These are phyloP conservation scores for Tolypocladium nubicola DNA, from an alignment of 2,329 filamentous ascomycete genomes.

Conservation along the genomic window DNA sequence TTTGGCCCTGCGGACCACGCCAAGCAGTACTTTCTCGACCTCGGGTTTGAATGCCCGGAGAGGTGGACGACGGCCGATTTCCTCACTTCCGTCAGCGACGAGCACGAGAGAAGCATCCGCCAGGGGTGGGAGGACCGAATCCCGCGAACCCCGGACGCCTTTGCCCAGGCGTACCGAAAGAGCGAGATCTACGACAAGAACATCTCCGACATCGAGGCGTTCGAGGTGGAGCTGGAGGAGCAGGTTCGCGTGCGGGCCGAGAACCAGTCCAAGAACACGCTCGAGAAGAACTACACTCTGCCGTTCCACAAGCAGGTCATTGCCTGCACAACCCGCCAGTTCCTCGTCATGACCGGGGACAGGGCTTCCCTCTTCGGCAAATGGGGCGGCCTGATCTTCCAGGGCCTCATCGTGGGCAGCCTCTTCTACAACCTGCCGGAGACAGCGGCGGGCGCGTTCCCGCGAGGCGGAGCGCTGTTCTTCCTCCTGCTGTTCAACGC, in stretches of 20 bases:
- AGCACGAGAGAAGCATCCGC: conserved; percentile 58
- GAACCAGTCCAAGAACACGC: conserved; percentile 57
- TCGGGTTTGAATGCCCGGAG: conserved; percentile 63
- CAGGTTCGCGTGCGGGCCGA: conserved; percentile 31
- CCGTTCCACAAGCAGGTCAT: conserved; percentile 63
- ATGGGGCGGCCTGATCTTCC: conserved; percentile 66
- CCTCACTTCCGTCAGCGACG: conserved; percentile 67
- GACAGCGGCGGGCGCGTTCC: conserved; percentile 54
- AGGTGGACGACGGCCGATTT: conserved; percentile 67
- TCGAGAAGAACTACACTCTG: conserved; percentile 65
- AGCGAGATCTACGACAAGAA: conserved; percentile 52
- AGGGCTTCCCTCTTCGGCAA: conserved; percentile 68
- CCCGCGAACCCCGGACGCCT: conserved; percentile 58
- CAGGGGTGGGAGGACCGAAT: conserved; percentile 53
- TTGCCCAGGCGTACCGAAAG: conserved; percentile 53
- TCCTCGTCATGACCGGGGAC: conserved; percentile 71
- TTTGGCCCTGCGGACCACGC: conserved; percentile 55
- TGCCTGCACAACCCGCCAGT: conserved; percentile 62
- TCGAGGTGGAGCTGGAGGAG: conserved; percentile 49
- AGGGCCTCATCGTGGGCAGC: conserved; percentile 65
- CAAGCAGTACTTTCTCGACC: conserved; percentile 56
- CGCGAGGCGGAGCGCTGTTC: conserved; percentile 36
- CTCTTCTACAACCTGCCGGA: conserved; percentile 61
- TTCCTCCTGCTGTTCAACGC: conserved; percentile 43
- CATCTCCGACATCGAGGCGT: conserved; percentile 50